Evolutionary conservation across 768 basidiomycete species (phyloP).

Genomic region (Boletus subparvulus): DNA sequence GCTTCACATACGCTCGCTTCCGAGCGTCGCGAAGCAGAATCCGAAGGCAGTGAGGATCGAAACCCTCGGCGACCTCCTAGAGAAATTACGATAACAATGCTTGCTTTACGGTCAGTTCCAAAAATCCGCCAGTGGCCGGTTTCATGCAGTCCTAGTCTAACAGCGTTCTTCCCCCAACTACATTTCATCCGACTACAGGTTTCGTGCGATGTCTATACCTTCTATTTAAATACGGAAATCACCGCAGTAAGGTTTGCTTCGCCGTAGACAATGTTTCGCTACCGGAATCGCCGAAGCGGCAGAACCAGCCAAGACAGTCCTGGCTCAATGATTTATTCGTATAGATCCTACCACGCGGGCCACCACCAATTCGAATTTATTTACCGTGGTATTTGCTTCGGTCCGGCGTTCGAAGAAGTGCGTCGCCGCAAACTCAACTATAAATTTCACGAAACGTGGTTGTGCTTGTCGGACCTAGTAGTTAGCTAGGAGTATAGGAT

Average conservation of each 20-base stretch:
- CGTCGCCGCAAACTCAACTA: background rate
- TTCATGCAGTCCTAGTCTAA: conserved; percentile 16
- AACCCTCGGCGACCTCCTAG: conserved; percentile 11
- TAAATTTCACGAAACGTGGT: background rate
- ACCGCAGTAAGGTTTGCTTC: background rate
- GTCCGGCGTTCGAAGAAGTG: background rate
- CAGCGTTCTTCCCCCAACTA: conserved; percentile 2
- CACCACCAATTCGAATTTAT: background rate
- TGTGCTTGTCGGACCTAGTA: background rate
- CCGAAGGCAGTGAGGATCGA: conserved; percentile 22
- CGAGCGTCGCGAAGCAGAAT: conserved; percentile 21
- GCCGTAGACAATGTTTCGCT: background rate
- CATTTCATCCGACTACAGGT: conserved; percentile 7
- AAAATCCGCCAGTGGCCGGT: conserved; percentile 2
- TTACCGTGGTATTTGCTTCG: background rate
- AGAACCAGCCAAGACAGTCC: background rate
- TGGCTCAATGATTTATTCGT: background rate
- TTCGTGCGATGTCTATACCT: background rate
- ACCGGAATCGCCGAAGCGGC: background rate
- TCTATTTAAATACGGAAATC: conserved; percentile 1
- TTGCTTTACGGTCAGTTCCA: no score
- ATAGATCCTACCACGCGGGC: background rate
- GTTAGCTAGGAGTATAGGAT: background rate
- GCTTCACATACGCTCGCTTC: conserved; percentile 21
- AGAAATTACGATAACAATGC: conserved; percentile 1